phyloP scores from a whole-genome alignment of 2,329 filamentous ascomycete genomes.

The Fusarium devonianum region DNA sequence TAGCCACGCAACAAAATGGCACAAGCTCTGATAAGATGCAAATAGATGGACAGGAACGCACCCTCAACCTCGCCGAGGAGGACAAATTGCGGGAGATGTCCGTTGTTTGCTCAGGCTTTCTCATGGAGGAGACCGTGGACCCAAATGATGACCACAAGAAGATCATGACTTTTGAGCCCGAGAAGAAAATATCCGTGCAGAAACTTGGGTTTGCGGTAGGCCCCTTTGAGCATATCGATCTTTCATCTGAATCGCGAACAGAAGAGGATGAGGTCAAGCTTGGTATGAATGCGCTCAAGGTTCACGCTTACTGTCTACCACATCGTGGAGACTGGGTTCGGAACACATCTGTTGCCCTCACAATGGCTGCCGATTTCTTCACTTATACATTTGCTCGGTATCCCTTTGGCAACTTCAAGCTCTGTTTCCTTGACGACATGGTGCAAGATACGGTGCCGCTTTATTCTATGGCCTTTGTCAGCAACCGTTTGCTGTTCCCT shows the following conservation, averaged over 20 bases:
- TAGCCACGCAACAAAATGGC: constrained; percentile 51
- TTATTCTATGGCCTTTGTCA: constrained; percentile 87
- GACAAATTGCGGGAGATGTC: constrained; percentile 89
- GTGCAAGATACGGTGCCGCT: constrained; percentile 76
- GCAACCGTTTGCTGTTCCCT: constrained; percentile 83
- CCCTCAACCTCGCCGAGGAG: constrained; percentile 68
- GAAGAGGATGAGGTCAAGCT: constrained; percentile 92
- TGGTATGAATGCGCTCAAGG: constrained; percentile 83
- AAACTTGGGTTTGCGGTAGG: constrained; percentile 95
- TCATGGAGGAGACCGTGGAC: constrained; percentile 83
- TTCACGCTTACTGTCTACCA: constrained; percentile 91
- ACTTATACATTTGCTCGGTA: constrained; percentile 88
- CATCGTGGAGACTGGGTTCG: constrained; percentile 81
- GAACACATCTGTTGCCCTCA: constrained; percentile 86
- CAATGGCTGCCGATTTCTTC: constrained; percentile 89
- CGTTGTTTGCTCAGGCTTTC: constrained; percentile 88
- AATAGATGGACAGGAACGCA: constrained; percentile 51
- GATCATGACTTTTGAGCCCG: constrained; percentile 83
- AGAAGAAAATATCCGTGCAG: constrained; percentile 78
- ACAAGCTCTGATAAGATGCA: constrained; percentile 49
- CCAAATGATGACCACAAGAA: constrained; percentile 81
- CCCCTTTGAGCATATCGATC: constrained; percentile 91
- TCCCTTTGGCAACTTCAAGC: constrained; percentile 89
- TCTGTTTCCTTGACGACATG: constrained; percentile 94
- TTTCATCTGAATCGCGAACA: constrained; percentile 84